phyloP scores from a whole-genome alignment of 305 asterid species.

The Striga hermonthica region DNA sequence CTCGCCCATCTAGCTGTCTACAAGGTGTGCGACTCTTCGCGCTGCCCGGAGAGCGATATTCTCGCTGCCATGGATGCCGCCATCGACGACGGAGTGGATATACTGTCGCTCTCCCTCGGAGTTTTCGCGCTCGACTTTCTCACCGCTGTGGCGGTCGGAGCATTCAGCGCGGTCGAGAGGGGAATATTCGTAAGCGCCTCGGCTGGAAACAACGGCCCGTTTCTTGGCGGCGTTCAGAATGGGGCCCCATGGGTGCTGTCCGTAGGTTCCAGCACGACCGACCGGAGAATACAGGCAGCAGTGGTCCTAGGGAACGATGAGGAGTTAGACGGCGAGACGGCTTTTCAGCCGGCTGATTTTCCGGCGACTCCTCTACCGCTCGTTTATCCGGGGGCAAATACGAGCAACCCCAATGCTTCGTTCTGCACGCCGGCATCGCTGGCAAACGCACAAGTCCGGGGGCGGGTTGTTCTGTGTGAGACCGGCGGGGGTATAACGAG shows the following conservation, averaged over 20 bases:
- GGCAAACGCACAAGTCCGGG: slow-evolving; percentile 22
- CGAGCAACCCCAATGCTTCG: not conserved
- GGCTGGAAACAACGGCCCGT: slow-evolving; percentile 49
- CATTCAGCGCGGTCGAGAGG: slow-evolving; percentile 42
- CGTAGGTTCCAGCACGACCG: slow-evolving; percentile 55
- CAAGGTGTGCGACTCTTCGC: slow-evolving; percentile 31
- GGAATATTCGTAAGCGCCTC: slow-evolving; percentile 56
- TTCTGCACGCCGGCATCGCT: slow-evolving; percentile 28
- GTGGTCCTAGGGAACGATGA: slow-evolving; percentile 48
- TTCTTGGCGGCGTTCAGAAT: slow-evolving; percentile 13
- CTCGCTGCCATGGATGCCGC: slow-evolving; percentile 47
- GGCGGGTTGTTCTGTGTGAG: slow-evolving; percentile 37
- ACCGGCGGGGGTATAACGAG: not conserved
- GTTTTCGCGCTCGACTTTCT: not conserved
- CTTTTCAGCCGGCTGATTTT: slow-evolving; percentile 41
- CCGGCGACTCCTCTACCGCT: slow-evolving; percentile 31
- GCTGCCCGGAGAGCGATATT: slow-evolving; percentile 38
- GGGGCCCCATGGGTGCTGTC: slow-evolving; percentile 73
- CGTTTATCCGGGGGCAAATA: slow-evolving; percentile 14
- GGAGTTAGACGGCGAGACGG: slow-evolving; percentile 43
- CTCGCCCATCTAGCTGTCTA: slow-evolving; percentile 53
- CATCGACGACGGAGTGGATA: slow-evolving; percentile 56
- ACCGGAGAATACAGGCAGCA: slow-evolving; percentile 36
- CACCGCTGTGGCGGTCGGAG: slow-evolving; percentile 40
- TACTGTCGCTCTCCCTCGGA: slow-evolving; percentile 46